Percentiles rank a stretch among this genome's conserved stretches.
Evolutionary conservation across 2,329 filamentous ascomycete genomes (phyloP).

Genomic region (Penicillium brevicompactum): DNA sequence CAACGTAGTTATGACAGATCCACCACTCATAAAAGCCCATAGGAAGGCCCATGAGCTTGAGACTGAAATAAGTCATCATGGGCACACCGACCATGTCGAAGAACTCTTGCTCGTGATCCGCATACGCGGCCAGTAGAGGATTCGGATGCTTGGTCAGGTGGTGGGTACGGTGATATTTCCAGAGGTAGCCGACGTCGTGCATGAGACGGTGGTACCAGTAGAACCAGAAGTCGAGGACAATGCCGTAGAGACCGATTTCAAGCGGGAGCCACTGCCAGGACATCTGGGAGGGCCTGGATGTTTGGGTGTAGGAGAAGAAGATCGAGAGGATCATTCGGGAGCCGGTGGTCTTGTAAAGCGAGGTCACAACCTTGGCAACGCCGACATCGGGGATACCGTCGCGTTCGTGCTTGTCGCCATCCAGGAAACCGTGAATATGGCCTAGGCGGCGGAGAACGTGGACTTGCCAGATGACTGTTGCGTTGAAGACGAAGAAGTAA

Average conservation of each 20-base stretch:
- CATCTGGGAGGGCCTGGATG: slow-evolving; percentile 27
- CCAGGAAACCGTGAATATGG: slow-evolving; percentile 24
- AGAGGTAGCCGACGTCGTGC: slow-evolving; percentile 45
- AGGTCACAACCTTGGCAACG: slow-evolving; percentile 36
- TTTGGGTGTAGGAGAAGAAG: slow-evolving; percentile 32
- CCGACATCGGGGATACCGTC: slow-evolving; percentile 48
- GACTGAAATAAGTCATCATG: slow-evolving; percentile 39
- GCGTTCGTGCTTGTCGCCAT: slow-evolving; percentile 26
- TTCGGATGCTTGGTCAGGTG: slow-evolving; percentile 52
- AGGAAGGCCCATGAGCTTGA: slow-evolving; percentile 42
- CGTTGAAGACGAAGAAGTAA: slow-evolving; percentile 45
- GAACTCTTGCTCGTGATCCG: slow-evolving; percentile 48
- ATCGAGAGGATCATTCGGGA: slow-evolving; percentile 37
- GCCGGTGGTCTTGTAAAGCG: slow-evolving; percentile 38
- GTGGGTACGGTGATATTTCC: slow-evolving; percentile 50
- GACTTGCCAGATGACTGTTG: slow-evolving; percentile 42
- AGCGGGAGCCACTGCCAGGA: slow-evolving; percentile 40
- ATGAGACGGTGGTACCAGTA: slow-evolving; percentile 37
- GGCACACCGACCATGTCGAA: slow-evolving; percentile 48
- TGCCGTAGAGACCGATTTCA: slow-evolving; percentile 30
- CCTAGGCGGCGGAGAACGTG: slow-evolving; percentile 25
- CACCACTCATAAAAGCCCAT: slow-evolving; percentile 54
- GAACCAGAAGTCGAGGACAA: slow-evolving; percentile 30
- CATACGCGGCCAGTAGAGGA: slow-evolving; percentile 45
- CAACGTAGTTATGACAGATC: slow-evolving; percentile 49